A percentile compares a stretch with the other conserved stretches of the same genome.
phyloP scores from a whole-genome alignment of 192 early-diverging fungal genomes.

The Entomortierella lignicola region DNA sequence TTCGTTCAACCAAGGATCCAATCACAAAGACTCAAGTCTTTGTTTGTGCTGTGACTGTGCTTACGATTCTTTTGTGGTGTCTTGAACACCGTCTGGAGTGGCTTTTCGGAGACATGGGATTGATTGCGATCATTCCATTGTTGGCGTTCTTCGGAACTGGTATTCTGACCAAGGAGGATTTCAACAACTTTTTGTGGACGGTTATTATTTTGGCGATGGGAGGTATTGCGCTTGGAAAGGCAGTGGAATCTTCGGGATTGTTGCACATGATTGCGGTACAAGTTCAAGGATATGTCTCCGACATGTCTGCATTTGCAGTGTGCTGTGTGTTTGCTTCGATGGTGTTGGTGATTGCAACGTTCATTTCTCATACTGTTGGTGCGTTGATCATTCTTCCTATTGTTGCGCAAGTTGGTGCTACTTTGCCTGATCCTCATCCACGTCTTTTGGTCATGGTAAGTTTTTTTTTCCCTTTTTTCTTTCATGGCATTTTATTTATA shows the following conservation, averaged over 20 bases:
- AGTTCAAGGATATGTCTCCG: slow-evolving; percentile 75
- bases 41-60: slow-evolving; percentile 76
- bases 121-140: slow-evolving; percentile 93
- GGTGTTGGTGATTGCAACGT: slow-evolving; percentile 88
- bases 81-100: slow-evolving; percentile 77
- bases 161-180: slow-evolving; percentile 94
- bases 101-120: slow-evolving; percentile 94
- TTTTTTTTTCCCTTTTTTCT: neutral
- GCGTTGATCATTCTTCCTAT: slow-evolving; percentile 97
- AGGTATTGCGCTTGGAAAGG: slow-evolving; percentile 92
- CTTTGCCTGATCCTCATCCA: slow-evolving; percentile 74
- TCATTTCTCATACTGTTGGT: slow-evolving; percentile 96
- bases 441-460: slow-evolving; percentile 52
- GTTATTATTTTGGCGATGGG: slow-evolving; percentile 94
- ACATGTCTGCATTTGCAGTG: slow-evolving; percentile 76
- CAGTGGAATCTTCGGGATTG: slow-evolving; percentile 89
- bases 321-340: slow-evolving; percentile 81
- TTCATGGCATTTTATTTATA: neutral
- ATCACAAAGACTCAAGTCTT: slow-evolving; percentile 77
- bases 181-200: slow-evolving; percentile 96
- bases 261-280: slow-evolving; percentile 78
- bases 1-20: slow-evolving; percentile 68
- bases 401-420: slow-evolving; percentile 87
- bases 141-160: slow-evolving; percentile 92
- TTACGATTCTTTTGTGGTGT: slow-evolving; percentile 93